Base-by-base conservation (phyloP, 768 basidiomycete species). In the Mycena latifolia region DNA sequence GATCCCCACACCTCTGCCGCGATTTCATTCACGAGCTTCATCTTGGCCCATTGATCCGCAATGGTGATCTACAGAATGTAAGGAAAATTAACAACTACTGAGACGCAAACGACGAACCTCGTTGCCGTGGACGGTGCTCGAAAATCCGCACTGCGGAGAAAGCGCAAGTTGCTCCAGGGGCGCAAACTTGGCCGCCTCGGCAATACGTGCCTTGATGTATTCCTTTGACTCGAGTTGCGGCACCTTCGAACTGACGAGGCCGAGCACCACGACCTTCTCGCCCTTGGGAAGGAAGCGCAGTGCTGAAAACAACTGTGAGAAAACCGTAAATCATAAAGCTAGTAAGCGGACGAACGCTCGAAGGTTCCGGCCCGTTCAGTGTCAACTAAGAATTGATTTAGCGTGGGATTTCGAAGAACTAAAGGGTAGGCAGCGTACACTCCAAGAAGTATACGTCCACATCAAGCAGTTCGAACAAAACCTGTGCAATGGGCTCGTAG, bases 371-470 rank as follows among this genome's bases (percentile, higher is more conserved):
- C 79, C 43, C 81, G 78, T 56, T 77, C 78, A 2, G 79, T 81
- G 72, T 82, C 80, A 20, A 70, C 68, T 69, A 33, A 14, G 25
- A 55, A 24, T 18, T 9, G 9, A 35, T 54, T 65, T 27, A 59
- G 55, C 37, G 45, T 14, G 5, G 15, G 14, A 24, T 28, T 17
- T 17, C 15, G 2, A 9, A 56, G 1, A 37, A 33, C 31, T 3
- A 15, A 37, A 41, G 20, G 28, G 33, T 35, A 35, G 33, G 17
- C 2, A 24, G 17, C 60, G 18, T 51, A 73, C 80, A 81, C 67
- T 81, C 80, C 25, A 82, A 75, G 78, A 71, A 67, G 71, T 80
- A 82, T 43, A 74, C 76, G 67, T 81, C 80, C 8, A 79, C 80
- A 62, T 78, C 72, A 63, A 82, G 77, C 46, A 80, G 69, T 62